Base-by-base conservation (phyloP, 805 yeast genomes). In the Jamesozyma jinghongensis region DNA sequence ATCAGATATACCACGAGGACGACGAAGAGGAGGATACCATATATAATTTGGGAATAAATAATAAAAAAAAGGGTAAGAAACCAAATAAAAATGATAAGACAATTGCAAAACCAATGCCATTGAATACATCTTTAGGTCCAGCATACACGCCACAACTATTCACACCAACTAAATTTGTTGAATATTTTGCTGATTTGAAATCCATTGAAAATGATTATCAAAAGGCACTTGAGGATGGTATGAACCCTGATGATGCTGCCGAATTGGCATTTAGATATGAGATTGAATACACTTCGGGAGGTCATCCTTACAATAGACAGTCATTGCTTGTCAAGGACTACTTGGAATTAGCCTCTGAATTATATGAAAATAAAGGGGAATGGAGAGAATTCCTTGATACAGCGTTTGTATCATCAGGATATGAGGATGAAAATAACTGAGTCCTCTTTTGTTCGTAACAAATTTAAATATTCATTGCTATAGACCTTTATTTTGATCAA, bases 131-230 rank as follows among this genome's bases (percentile, higher is more conserved):
- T 1, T 57, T 79, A 30, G 95, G 95, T 0, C 95, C 95, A 2
- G 95, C 81, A 0, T 84, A 80, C 56, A 61, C 63, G 2, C 74
- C 79, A 2, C 94, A 85, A 63, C 55, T 77, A 26, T 83, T 83
- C 49, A 69, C 90, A 0, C 95, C 95, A 0, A 70, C 73, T 31
- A 66, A 76, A 44, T 86, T 79, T 60, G 77, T 77, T 1, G 94
- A 84, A 56, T 85, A 80, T 56, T 85, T 66, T 57, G 71, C 79
- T n/a, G 85, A 85, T 57, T 66, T 85, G 45, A 59, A 66, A 19
- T 46, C 60, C 10, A 67, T 77, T 34, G 76, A 77, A 45, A 45
- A 57, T 3, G 55, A 63, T 0, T 64, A 61, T 32, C 65, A 71
- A 47, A 53, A 65, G 28, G 75, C 77, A 42, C 63, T 61, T 3